Conservation (phyloP, 140 eudicot species). For the Anethum foeniculum region DNA sequence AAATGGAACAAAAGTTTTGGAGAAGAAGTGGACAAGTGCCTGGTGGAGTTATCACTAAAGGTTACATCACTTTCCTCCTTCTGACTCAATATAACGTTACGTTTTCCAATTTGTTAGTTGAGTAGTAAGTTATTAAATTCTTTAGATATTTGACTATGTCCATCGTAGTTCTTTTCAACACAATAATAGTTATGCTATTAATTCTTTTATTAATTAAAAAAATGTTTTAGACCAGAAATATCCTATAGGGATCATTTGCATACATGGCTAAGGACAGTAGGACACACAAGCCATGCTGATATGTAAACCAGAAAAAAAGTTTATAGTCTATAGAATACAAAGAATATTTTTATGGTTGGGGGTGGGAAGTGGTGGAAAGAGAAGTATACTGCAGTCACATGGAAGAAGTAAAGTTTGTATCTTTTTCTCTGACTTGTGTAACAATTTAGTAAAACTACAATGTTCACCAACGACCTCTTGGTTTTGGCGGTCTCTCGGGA, state of each 20-base stretch:
- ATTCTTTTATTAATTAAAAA: background rate
- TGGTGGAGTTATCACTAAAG: conserved; percentile 65
- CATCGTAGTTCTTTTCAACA: background rate
- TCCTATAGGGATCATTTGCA: background rate
- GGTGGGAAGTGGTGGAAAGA: background rate
- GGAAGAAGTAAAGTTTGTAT: background rate
- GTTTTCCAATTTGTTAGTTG: background rate
- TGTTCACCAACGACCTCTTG: background rate
- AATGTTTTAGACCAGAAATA: background rate
- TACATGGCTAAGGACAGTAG: background rate
- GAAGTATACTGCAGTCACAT: background rate
- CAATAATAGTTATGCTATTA: background rate
- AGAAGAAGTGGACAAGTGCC: conserved; percentile 76
- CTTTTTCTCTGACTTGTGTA: background rate
- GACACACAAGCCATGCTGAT: background rate
- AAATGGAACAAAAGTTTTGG: conserved; percentile 62
- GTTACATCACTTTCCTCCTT: conserved; percentile 26
- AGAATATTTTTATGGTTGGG: background rate
- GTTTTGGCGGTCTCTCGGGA: background rate
- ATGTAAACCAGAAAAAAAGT: background rate
- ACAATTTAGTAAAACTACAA: background rate
- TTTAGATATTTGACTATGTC: background rate
- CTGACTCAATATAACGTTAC: background rate
- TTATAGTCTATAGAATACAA: background rate
- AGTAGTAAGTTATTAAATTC: background rate